Percentiles rank a stretch among this genome's conserved stretches.
phyloP scores from a whole-genome alignment of 2,329 filamentous ascomycete genomes.

The Podosphaera aphanis region DNA sequence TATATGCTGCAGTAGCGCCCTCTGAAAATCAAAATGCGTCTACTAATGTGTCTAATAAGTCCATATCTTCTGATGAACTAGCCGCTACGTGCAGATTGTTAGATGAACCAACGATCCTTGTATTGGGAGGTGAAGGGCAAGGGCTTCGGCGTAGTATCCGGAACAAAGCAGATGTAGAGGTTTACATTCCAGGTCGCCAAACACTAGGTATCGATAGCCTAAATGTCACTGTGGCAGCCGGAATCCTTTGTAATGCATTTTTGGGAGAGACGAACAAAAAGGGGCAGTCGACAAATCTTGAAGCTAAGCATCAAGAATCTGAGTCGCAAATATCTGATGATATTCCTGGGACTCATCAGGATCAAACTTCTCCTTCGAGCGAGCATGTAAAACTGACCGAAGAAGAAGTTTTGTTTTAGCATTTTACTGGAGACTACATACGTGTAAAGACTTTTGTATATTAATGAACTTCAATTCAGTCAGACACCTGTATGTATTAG shows the following conservation, averaged over 20 bases:
- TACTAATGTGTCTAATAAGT: slow-evolving; percentile 1
- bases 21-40: slow-evolving; percentile 18
- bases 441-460: too few species aligned
- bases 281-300: too few species aligned
- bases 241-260: slow-evolving; percentile 49
- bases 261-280: too few species aligned
- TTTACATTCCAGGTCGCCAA: slow-evolving; percentile 37
- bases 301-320: too few species aligned
- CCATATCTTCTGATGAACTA: slow-evolving; percentile 25
- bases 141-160: slow-evolving; percentile 44
- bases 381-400: too few species aligned
- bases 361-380: too few species aligned
- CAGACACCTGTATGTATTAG: too few species aligned
- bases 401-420: too few species aligned
- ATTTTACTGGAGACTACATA: too few species aligned
- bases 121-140: slow-evolving; percentile 62
- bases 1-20: slow-evolving; percentile 50
- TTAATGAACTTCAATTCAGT: too few species aligned
- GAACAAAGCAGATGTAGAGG: slow-evolving; percentile 38
- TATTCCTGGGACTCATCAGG: too few species aligned
- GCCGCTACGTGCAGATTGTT: slow-evolving; percentile 28
- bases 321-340: too few species aligned
- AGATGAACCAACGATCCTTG: slow-evolving; percentile 46
- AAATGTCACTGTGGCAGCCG: slow-evolving; percentile 79
- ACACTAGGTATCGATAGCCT: slow-evolving; percentile 53